These are phyloP conservation scores for Musa acuminata DNA, from an alignment of 176 grass and related monocot genomes.

Conservation along the genomic window DNA sequence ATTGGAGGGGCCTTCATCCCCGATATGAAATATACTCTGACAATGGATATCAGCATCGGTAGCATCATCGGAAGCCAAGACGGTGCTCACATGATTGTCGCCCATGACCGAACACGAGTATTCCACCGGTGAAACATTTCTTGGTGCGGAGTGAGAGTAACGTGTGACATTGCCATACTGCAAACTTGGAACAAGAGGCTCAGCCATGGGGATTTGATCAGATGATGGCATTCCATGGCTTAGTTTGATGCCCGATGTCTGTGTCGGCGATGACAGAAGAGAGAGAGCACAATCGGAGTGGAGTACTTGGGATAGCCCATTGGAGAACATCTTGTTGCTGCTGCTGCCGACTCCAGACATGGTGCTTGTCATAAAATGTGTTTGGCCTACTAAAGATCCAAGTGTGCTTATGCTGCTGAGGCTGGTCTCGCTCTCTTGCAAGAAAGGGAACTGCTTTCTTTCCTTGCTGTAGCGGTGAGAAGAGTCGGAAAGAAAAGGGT, in stretches of 20 bases:
- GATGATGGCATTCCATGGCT: conserved; percentile 31
- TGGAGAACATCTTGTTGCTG: conserved; percentile 45
- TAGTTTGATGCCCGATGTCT: conserved; percentile 37
- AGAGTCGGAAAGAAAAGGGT: conserved; percentile 25
- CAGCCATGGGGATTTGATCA: conserved; percentile 40
- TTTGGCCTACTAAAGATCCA: conserved; percentile 26
- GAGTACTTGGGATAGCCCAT: conserved; percentile 33
- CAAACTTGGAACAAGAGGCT: conserved; percentile 37
- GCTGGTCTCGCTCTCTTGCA: conserved; percentile 39
- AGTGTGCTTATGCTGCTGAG: conserved; percentile 27
- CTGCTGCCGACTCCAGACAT: conserved; percentile 28
- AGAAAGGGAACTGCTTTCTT: conserved; percentile 48
- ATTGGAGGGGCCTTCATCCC: conserved; percentile 39
- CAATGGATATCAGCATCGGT: conserved; percentile 36
- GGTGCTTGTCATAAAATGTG: conserved; percentile 31
- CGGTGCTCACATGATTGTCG: conserved; percentile 23
- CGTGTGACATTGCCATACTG: conserved; percentile 31
- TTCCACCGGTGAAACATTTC: conserved; percentile 8
- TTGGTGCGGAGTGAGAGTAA: conserved; percentile 26
- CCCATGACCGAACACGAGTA: conserved; percentile 33
- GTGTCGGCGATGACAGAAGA: conserved; percentile 76
- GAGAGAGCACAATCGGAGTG: conserved; percentile 82
- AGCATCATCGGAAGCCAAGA: conserved; percentile 26
- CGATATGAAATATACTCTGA: conserved; percentile 43
- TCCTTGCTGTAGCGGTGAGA: conserved; percentile 33